Base-by-base conservation (phyloP, 345 rosid genomes). In the Moricandia arvensis region DNA sequence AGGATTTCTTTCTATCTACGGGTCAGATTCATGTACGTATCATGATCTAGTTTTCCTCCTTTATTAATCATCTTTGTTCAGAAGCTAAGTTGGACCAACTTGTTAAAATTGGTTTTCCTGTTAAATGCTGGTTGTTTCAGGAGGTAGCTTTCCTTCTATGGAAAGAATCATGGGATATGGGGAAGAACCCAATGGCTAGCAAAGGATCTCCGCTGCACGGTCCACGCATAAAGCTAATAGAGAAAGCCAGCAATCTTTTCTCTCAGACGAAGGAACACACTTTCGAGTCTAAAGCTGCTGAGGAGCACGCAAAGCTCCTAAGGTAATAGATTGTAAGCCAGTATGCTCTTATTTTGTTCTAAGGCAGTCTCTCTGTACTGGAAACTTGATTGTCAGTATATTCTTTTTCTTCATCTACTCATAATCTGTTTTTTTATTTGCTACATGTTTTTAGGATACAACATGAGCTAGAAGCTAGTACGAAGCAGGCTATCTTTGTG, bases 261-360 rank as follows among this genome's bases (percentile, higher is more conserved):
- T 37, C 87, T 29, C 97, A 95, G 71, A 90, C 97, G n/a, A 95
- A 92, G 82, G 99, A 95, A 64, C 91, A 94, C 69, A 81, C 76
- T 43, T 95, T 95, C 54, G 97, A 95, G 91, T 90, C 97, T 51
- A 95, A 92, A 76, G 97, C 97, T 74, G 99, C 97, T 5, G 97
- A 95, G 70, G 99, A 95, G 81, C 99, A 95, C 77, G 93, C 97
- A 57, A 95, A 90, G 81, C 79, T 95, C 63, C 79, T 95, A 69
- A 95, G 91, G 99, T 94, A 78, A 79, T 81, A 59, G 55, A 27
- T 73, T 64, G 61, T 35, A 60, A 60, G 68, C 73, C n/a, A 60
- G 13, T 47, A 8, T 66, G 33, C 59, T 35, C 58, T 34, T 21
- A 9, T 11, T 13, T 59, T 38, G 0, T 38, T 27, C 62, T 26